Conservation (phyloP, 768 basidiomycete species). For the Naganishia vaughanmartiniae region DNA sequence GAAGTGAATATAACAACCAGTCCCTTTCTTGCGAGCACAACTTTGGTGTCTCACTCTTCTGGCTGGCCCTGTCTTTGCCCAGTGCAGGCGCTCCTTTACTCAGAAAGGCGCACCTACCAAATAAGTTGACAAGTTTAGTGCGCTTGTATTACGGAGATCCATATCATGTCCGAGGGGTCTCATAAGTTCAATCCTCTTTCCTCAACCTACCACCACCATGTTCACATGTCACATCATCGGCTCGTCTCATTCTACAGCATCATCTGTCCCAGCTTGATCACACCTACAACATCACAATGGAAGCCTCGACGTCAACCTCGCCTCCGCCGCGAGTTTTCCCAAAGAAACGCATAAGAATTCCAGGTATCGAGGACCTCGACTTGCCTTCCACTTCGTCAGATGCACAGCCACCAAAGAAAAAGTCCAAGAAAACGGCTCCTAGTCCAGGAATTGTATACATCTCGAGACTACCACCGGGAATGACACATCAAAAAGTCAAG, state of each 20-base stretch:
- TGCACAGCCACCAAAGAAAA: conserved; percentile 2
- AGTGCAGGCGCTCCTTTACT: too few species aligned
- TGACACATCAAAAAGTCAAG: conserved; percentile 93
- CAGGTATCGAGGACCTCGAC: conserved; percentile 15
- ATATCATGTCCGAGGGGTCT: not conserved
- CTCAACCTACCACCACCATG: too few species aligned
- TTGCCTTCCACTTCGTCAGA: not conserved
- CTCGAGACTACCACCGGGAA: conserved; percentile 92
- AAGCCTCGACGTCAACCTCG: not conserved
- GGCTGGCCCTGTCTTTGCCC: not conserved
- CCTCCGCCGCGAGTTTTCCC: not conserved
- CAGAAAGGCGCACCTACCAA: not conserved
- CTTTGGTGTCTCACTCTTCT: not conserved
- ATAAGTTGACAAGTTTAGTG: not conserved
- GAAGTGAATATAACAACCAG: not conserved
- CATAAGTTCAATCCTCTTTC: not conserved
- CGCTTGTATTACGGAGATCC: not conserved
- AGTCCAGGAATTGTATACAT: conserved; percentile 83
- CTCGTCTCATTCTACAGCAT: too few species aligned
- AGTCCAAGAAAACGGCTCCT: conserved; percentile 32
- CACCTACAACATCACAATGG: not conserved
- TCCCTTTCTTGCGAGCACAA: not conserved
- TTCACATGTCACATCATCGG: too few species aligned
- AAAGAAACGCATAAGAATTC: conserved; percentile 17
- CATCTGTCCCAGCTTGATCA: too few species aligned